Base-by-base conservation (phyloP, 208 protist species). In the Leishmania braziliensis region DNA sequence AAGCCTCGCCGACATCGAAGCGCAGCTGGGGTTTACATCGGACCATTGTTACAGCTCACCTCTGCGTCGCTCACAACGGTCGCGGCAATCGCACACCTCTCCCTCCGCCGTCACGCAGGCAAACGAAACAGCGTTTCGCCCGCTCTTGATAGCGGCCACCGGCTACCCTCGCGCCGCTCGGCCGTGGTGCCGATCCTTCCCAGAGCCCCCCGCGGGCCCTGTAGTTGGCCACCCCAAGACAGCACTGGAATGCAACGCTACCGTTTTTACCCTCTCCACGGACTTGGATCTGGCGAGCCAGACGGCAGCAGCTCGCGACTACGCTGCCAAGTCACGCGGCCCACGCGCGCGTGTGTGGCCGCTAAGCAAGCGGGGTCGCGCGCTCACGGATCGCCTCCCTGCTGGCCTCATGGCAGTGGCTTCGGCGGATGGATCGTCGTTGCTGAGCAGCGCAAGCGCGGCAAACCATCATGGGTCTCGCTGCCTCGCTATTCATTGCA, bases 401-500 rank as follows among this genome's bases (percentile, higher is more conserved):
- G 88, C 85, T 3, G 93, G 93, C 39, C 82, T 93, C 14, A 72
- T 93, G 46, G 84, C 92, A 1, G 85, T 83, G 54, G 84, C 82
- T 72, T 77, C 69, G 43, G 77, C 81, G 43, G 73, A 54, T 16
- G 68, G 76, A 20, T 78, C 86, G 14, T 84, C 84, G 8, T 50
- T 82, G 23, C 62, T 65, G n/a, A 26, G 71, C 10, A 66, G 12
- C 29, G 60, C 51, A 16, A 70, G 58, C 26, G 5, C 77, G 10
- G n/a, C 77, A 18, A 63, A 12, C 8, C 53, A 80, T 29, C 54
- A 70, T 63, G 66, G 72, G 39, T 89, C 82, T 56, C 78, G 85
- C 26, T 91, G 84, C 75, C 84, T 97, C 26, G 91, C 85, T 9
- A 75, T 97, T 63, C 89, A 95, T 80, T 88, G 93, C 78, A 95